These are phyloP conservation scores for Nigrograna mackinnonii DNA, from an alignment of 2,329 filamentous ascomycete species.

Conservation along the genomic window DNA sequence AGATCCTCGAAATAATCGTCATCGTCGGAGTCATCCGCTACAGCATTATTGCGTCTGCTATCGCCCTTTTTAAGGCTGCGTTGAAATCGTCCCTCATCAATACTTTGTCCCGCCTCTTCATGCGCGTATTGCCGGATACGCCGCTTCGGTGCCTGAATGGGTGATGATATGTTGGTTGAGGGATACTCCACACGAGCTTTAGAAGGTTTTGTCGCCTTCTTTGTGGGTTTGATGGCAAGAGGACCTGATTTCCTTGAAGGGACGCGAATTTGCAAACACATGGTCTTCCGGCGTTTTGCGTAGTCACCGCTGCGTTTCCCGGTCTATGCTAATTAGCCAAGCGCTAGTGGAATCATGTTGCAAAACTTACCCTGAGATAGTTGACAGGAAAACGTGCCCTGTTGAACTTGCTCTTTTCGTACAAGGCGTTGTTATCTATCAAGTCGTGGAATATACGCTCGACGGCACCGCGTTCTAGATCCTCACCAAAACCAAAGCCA, in stretches of 20 bases:
- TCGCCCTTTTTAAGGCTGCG: slow-evolving; percentile 35
- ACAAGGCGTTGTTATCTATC: slow-evolving; percentile 72
- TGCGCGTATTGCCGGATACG: slow-evolving; percentile 31
- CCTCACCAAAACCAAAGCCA: slow-evolving; percentile 68
- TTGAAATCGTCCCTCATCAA: slow-evolving; percentile 24
- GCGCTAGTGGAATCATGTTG: background rate
- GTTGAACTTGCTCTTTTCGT: slow-evolving; percentile 70
- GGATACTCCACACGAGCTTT: slow-evolving; percentile 53
- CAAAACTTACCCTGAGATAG: slow-evolving; percentile 65
- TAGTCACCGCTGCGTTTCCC: slow-evolving; percentile 53
- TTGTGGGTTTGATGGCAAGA: slow-evolving; percentile 40
- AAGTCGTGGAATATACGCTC: slow-evolving; percentile 84
- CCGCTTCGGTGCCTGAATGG: slow-evolving; percentile 53
- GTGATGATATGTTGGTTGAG: slow-evolving; percentile 71
- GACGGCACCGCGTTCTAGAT: slow-evolving; percentile 73
- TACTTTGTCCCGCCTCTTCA: too few relatives aligned
- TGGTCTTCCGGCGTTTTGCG: slow-evolving; percentile 40
- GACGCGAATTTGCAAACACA: slow-evolving; percentile 58
- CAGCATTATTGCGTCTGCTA: slow-evolving; percentile 39
- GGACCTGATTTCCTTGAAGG: slow-evolving; percentile 49
- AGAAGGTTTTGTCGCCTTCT: slow-evolving; percentile 23
- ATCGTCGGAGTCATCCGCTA: slow-evolving; percentile 39
- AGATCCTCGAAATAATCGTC: slow-evolving; percentile 53
- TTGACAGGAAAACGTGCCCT: slow-evolving; percentile 69
- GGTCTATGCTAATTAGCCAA: slow-evolving; percentile 37